Evolutionary conservation across 306 rosid species (phyloP).

Genomic region (Sesbania bispinosa): DNA sequence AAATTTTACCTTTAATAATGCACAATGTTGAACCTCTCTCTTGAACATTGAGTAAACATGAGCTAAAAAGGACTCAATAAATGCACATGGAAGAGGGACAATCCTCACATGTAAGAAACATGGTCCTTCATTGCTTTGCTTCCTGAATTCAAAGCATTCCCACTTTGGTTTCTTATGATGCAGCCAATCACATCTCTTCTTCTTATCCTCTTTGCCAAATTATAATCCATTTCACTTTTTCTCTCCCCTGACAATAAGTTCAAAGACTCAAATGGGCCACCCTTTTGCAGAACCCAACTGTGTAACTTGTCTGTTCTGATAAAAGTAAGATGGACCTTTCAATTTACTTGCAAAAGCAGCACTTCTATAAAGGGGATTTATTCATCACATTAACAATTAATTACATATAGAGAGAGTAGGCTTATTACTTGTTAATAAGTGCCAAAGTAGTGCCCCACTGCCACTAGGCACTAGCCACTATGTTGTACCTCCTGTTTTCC

Average conservation of each 20-base stretch:
- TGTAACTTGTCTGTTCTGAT: conserved; percentile 4
- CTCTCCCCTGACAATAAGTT: not conserved
- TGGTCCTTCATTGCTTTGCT: conserved; percentile 37
- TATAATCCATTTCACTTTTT: not conserved
- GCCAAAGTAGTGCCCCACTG: conserved; percentile 32
- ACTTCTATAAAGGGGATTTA: not conserved
- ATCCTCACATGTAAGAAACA: conserved; percentile 56
- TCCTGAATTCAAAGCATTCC: conserved; percentile 36
- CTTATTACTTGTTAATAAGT: not conserved
- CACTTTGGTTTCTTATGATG: conserved; percentile 23
- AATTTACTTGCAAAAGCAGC: not conserved
- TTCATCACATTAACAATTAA: conserved; percentile 2
- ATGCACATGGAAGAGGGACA: conserved; percentile 64
- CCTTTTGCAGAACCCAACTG: not conserved
- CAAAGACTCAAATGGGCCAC: conserved; percentile 22
- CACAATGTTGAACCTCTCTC: not conserved
- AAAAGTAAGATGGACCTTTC: not conserved
- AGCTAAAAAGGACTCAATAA: conserved; percentile 24
- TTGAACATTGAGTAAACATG: not conserved
- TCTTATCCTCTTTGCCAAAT: conserved; percentile 32
- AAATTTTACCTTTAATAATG: conserved; percentile 7
- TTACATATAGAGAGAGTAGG: not conserved
- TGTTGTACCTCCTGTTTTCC: not conserved
- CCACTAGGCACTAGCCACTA: too few species aligned
- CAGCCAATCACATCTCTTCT: conserved; percentile 20